Percentiles rank a stretch among this genome's conserved stretches.
Conservation (phyloP, 306 rosid species). For the Vachellia pachyceras region DNA sequence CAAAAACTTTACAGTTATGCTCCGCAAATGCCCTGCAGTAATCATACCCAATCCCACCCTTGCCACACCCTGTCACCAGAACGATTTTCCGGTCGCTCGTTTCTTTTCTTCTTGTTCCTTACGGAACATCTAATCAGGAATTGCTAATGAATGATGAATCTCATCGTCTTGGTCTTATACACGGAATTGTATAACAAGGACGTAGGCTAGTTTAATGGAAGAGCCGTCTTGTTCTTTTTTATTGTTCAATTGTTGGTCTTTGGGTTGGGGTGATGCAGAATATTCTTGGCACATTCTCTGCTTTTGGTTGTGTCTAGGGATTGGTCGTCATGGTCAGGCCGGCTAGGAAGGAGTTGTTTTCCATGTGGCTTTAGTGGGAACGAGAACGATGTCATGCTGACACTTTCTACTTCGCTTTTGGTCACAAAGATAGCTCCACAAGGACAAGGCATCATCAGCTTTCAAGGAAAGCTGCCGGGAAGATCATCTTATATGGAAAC, state of each 20-base stretch:
- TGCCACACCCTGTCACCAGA: constrained; percentile 83
- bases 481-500: background rate
- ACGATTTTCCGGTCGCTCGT: constrained; percentile 62
- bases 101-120: background rate
- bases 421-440: constrained; percentile 12
- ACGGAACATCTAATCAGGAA: background rate
- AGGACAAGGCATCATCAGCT: constrained; percentile 17
- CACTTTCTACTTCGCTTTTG: constrained; percentile 12
- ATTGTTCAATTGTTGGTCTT: background rate
- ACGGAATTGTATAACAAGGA: background rate
- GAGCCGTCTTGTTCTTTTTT: background rate
- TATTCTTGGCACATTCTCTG: constrained; percentile 56
- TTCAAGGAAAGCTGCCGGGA: constrained; percentile 14
- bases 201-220: background rate
- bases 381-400: constrained; percentile 4
- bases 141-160: background rate
- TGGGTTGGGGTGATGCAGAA: constrained; percentile 38
- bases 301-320: background rate
- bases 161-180: background rate
- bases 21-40: constrained; percentile 77
- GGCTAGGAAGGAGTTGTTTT: constrained; percentile 17
- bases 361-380: constrained; percentile 16
- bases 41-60: constrained; percentile 88
- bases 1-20: constrained; percentile 63
- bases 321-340: constrained; percentile 13